Base-by-base conservation (phyloP, 768 basidiomycete species). In the Clathrus columnatus region DNA sequence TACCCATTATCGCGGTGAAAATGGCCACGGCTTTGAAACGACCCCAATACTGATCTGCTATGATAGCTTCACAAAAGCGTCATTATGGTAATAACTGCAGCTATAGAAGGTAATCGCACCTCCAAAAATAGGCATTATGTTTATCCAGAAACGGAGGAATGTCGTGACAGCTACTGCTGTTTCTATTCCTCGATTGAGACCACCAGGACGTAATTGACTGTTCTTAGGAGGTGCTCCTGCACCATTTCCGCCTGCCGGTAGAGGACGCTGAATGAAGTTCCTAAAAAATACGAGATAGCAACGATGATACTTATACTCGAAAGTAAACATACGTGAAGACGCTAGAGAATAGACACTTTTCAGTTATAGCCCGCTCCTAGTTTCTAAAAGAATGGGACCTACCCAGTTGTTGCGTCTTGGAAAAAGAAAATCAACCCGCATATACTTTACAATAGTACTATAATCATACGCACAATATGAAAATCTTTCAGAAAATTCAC, bases 1-100 rank as follows among this genome's bases (percentile, higher is more conserved):
- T 27, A 17, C 53, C 53, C 6, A 54, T 43, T 26, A 54, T 20
- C 14, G 44, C 53, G 7, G 53, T 54, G 26, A 54, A 54, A 6
- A 54, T 28, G 11, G 20, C 42, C 20, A 54, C 46, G 26, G 43
- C 28, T 36, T 54, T 54, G 44, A 46, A 54, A 26, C 53, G 42
- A 27, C 53, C 53, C 53, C 53, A 54, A 18, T 54, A 54, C 27
- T 54, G 53, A 42, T 54, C 53, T 18, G 53, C 53, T 43, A 54
- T 54, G 21, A 54, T 54, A 21, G 53, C 53, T 52, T 27, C 7
- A 18, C 16, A 23, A 4, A n/a, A n/a, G n/a, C n/a, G n/a, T 5
- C 7, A 36, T 36, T 7, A 32, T 32, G 7, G 36, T 4, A 11
- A 36, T 36, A 36, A 36, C 11, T 36, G 36, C n/a, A 36, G n/a